Evolutionary conservation across 176 grass and related monocot genomes (phyloP).

Genomic region (Aegilops umbellulata): DNA sequence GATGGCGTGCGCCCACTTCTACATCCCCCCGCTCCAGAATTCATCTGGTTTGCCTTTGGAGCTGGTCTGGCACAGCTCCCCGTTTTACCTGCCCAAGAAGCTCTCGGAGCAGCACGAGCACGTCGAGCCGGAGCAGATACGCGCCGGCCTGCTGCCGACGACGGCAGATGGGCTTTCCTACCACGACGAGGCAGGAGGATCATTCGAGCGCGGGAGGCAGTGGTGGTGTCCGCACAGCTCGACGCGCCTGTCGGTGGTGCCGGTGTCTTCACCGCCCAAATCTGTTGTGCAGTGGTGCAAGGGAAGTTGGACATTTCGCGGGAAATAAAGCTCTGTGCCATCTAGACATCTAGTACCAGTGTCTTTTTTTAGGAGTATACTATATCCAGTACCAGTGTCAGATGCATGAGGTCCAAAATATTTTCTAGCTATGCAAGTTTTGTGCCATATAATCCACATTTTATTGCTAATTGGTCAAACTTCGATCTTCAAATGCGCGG

Average conservation of each 20-base stretch:
- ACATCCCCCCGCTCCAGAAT: not conserved
- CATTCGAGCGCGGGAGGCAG: not conserved
- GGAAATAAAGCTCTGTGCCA: no score
- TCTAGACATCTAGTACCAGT: no score
- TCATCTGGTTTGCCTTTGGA: not conserved
- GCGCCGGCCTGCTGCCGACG: not conserved
- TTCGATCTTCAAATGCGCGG: no score
- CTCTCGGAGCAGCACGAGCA: slow-evolving; percentile 21
- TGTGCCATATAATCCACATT: no score
- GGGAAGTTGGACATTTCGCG: not conserved
- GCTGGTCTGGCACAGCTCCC: slow-evolving; percentile 1
- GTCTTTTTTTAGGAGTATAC: no score
- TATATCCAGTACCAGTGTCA: no score
- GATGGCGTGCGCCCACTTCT: not conserved
- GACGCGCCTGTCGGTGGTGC: slow-evolving; percentile 4
- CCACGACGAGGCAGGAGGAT: not conserved
- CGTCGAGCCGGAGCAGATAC: not conserved
- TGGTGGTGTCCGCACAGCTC: slow-evolving; percentile 22
- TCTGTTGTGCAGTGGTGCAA: slow-evolving; percentile 2
- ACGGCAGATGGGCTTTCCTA: not conserved
- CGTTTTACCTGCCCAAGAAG: slow-evolving; percentile 10
- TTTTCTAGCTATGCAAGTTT: no score
- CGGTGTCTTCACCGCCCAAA: slow-evolving; percentile 19
- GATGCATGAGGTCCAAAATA: no score
- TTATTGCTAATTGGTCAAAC: no score